Evolutionary conservation across 164 flowering plant species (phyloP).

Genomic region (Chimonanthus praecox): DNA sequence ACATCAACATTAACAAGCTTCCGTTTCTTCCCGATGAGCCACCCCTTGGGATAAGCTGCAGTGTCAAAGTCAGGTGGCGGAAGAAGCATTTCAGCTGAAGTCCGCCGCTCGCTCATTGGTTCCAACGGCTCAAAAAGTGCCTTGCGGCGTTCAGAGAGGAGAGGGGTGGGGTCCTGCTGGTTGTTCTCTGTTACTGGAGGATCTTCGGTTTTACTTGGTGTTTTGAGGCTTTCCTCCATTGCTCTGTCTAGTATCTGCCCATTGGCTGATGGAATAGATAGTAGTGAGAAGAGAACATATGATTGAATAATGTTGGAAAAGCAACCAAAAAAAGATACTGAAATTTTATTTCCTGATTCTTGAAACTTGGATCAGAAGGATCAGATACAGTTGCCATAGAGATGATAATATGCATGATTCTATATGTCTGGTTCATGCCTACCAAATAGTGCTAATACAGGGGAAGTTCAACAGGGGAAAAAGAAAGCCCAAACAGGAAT

Average conservation of each 20-base stretch:
- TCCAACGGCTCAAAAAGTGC: slow-evolving; percentile 87
- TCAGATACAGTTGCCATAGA: too few relatives aligned
- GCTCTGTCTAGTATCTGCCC: slow-evolving; percentile 27
- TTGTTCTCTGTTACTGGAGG: slow-evolving; percentile 16
- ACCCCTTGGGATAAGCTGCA: slow-evolving; percentile 71
- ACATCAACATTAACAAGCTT: slow-evolving; percentile 98
- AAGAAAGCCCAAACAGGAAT: too few relatives aligned
- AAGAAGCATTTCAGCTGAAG: slow-evolving; percentile 57
- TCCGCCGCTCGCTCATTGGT: slow-evolving; percentile 41
- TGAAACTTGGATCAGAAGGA: too few relatives aligned
- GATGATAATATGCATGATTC: too few relatives aligned
- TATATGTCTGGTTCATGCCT: too few relatives aligned
- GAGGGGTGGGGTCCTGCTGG: slow-evolving; percentile 21
- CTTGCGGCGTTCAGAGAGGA: slow-evolving; percentile 75
- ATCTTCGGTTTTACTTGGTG: slow-evolving; percentile 34
- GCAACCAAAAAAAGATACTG: not conserved
- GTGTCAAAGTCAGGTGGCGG: slow-evolving; percentile 97
- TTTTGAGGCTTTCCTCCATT: slow-evolving; percentile 27
- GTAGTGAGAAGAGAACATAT: not conserved
- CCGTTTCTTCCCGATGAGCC: slow-evolving; percentile 94
- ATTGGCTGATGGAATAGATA: slow-evolving; percentile 25
- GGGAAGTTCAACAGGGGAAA: too few relatives aligned
- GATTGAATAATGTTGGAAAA: too few relatives aligned
- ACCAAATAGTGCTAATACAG: too few relatives aligned
- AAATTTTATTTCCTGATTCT: not conserved